These are phyloP conservation scores for Boletus coccyginus DNA, from an alignment of 768 basidiomycete species.

Conservation along the genomic window DNA sequence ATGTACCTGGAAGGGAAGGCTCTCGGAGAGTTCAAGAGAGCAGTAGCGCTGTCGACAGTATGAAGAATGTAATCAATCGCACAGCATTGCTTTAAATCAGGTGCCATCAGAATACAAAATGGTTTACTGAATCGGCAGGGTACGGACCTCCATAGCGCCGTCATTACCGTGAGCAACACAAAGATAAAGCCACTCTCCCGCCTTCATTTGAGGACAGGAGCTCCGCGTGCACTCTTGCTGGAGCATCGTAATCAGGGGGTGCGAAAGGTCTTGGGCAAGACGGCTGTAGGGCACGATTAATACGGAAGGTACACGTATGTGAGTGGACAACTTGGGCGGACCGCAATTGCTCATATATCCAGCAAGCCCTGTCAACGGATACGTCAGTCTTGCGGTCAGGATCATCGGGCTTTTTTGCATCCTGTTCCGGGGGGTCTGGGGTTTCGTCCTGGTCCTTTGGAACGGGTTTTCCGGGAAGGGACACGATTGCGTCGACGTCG, in stretches of 20 bases:
- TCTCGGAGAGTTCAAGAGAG: conserved; percentile 84
- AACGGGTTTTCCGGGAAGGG: conserved; percentile 57
- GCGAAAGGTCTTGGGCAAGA: conserved; percentile 82
- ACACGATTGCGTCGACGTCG: conserved; percentile 79
- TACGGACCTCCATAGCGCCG: conserved; percentile 76
- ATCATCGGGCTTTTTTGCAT: conserved; percentile 29
- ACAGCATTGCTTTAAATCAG: conserved; percentile 72
- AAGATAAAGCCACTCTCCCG: conserved; percentile 96
- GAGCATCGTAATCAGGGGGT: conserved; percentile 79
- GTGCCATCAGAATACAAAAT: conserved; percentile 16
- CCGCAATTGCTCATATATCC: conserved; percentile 75
- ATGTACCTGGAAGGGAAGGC: conserved; percentile 88
- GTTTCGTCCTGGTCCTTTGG: conserved; percentile 26
- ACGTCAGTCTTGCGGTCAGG: conserved; percentile 42
- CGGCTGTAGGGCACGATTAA: conserved; percentile 47
- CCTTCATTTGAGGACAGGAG: conserved; percentile 96
- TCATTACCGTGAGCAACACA: conserved; percentile 94
- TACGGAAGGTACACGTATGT: background rate
- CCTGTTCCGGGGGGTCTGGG: conserved; percentile 29
- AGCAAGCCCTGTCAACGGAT: conserved; percentile 76
- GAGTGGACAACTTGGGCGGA: conserved; percentile 21
- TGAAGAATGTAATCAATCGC: conserved; percentile 96
- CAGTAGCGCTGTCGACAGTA: conserved; percentile 91
- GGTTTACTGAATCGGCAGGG: background rate
- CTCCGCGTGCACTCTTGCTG: conserved; percentile 85